Evolutionary conservation across 257 asterid species (phyloP), one percentile per base, ranked within the genome.

Genomic region (Schizonepeta tenuifolia): DNA sequence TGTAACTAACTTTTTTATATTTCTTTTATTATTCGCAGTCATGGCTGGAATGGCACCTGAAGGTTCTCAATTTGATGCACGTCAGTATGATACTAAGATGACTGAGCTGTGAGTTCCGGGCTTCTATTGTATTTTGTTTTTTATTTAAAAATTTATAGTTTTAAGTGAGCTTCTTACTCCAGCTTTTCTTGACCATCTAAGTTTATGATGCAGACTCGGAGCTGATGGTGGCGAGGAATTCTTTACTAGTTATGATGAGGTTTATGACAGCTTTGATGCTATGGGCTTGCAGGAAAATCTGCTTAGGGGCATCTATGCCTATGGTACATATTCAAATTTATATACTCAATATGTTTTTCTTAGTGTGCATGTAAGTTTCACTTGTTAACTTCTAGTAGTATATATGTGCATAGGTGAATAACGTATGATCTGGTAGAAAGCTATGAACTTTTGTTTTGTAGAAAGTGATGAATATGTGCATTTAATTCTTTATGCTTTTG

Each of bases 201-300:
- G 31, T 56, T 44, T 12, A 11, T 60, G 65, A 63, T 9, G 36
- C 86, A 85, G 90, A 50, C 85, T 85, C 58, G 89, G 83, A 50
- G 20, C 75, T 66, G 90, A 83, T 49, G 81, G 75, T 4, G 81
- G 83, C 15, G 91, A 64, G 21, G 77, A 86, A 1, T 86, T 86
- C 71, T 82, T 86, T 76, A 86, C 88, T 7, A 77, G 84, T 65
- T 86, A 86, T 69, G 91, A 86, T 59, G 91, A 83, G 74, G 91
- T 86, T 59, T 73, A 81, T 4, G 87, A 86, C 60, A 86, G 91
- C 67, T 86, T 86, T 74, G 91, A 86, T 80, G 73, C 82, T 13
- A 86, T 86, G 90, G 86, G 88, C 54, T 74, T 83, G 82, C 88
- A 77, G 79, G 88, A 86, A 74, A 82, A 86, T 64, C 85, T 83